phyloP scores from a whole-genome alignment of 148 eudicot species.

The Silene latifolia region DNA sequence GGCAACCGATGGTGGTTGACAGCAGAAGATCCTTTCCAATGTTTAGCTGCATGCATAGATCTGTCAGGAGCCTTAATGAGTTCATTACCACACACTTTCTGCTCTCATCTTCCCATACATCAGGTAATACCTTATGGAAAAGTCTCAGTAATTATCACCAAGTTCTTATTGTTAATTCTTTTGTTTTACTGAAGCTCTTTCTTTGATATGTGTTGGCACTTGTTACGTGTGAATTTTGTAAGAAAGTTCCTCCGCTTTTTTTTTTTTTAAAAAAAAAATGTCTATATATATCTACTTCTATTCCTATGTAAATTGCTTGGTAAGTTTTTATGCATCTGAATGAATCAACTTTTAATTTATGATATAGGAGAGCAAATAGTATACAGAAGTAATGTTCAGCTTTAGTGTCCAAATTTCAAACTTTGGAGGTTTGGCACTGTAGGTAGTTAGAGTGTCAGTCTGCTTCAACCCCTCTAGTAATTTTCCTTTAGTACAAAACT shows the following conservation, averaged over 20 bases:
- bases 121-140: slow-evolving; percentile 41
- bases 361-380: not conserved
- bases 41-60: slow-evolving; percentile 84
- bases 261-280: too few relatives aligned
- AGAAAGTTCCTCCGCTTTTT: not conserved
- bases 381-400: not conserved
- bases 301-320: not conserved
- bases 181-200: slow-evolving; percentile 1
- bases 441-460: not conserved
- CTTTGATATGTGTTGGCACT: not conserved
- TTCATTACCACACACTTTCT: slow-evolving; percentile 54
- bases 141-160: slow-evolving; percentile 5
- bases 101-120: slow-evolving; percentile 86
- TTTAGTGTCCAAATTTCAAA: not conserved
- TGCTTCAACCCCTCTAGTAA: not conserved
- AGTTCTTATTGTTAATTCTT: not conserved
- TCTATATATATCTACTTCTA: not conserved
- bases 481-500: not conserved
- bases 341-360: not conserved
- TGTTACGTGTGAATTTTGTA: not conserved
- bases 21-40: slow-evolving; percentile 95
- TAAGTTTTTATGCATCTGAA: not conserved
- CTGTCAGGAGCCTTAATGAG: slow-evolving; percentile 70
- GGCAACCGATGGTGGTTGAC: slow-evolving; percentile 85
- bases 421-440: not conserved